phyloP scores from a whole-genome alignment of 805 yeast genomes.

The Monosporozyma siamensis region DNA sequence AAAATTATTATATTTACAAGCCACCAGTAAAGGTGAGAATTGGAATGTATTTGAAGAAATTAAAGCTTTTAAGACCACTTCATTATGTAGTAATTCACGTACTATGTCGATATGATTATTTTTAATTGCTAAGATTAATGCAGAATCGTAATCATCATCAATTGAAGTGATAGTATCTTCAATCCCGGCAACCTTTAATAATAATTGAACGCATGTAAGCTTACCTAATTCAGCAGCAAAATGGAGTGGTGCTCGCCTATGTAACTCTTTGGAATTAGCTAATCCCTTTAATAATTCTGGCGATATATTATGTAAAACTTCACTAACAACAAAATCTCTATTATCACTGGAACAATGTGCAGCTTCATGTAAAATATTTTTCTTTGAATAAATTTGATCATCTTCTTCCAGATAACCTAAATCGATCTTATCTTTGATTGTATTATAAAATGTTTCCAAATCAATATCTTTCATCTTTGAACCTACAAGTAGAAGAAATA shows the following conservation, averaged over 20 bases:
- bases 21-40: slow-evolving; percentile 72
- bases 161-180: slow-evolving; percentile 30
- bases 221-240: slow-evolving; percentile 64
- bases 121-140: slow-evolving; percentile 70
- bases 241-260: slow-evolving; percentile 78
- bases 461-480: slow-evolving; percentile 51
- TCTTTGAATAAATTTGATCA: slow-evolving; percentile 42
- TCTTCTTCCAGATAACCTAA: slow-evolving; percentile 55
- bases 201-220: slow-evolving; percentile 33
- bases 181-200: slow-evolving; percentile 22
- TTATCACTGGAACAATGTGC: slow-evolving; percentile 26
- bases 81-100: slow-evolving; percentile 35
- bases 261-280: slow-evolving; percentile 44
- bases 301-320: slow-evolving; percentile 15
- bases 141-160: slow-evolving; percentile 73
- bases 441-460: slow-evolving; percentile 37
- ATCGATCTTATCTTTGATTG: slow-evolving; percentile 38
- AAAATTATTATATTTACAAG: slow-evolving; percentile 76
- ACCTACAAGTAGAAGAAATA: slow-evolving; percentile 60
- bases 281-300: slow-evolving; percentile 19
- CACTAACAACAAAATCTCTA: slow-evolving; percentile 23
- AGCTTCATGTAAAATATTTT: slow-evolving; percentile 70
- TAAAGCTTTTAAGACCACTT: slow-evolving; percentile 18
- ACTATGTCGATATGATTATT: slow-evolving; percentile 51
- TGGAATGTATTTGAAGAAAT: background rate